Base-by-base conservation (phyloP, 345 rosid genomes). In the Clausena lansium region DNA sequence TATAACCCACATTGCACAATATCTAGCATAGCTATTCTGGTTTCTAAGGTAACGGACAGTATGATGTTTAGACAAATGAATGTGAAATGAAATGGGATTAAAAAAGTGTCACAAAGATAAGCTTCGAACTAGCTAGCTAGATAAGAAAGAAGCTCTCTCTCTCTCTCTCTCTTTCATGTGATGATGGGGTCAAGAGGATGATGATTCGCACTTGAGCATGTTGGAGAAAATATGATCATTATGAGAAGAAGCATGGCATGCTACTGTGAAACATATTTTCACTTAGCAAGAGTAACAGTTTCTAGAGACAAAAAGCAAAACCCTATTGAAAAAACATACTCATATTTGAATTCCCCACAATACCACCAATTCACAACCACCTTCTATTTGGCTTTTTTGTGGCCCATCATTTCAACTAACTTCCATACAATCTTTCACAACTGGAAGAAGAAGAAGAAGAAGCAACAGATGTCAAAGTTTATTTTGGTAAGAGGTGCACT, bases 171-270 rank as follows among this genome's bases (percentile, higher is more conserved):
- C 19, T 10, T 24, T 65, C 77, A 75, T 50, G 80, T 79, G 82
- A 81, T 78, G 79, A 80, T 81, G 84, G 83, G 84, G 85, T 84
- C 83, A 86, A 73, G 73, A 63, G 70, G 68, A 62, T 74, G 55
- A 86, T 86, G 85, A 84, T 86, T 71, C 77, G 77, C 87, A 84
- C 86, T 86, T 41, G 73, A 86, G 83, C 75, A 81, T 77, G 84
- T 55, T 71, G 74, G 80, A 73, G 79, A 78, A 63, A 67, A 75
- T 50, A 54, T 77, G 67, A 71, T 57, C 79, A 72, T 82, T 71
- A 67, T 74, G 73, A 38, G 41, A 19, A 38, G 50, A 11, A 7
- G 47, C 70, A 66, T 52, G 79, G 75, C 82, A 70, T 79, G 76
- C 74, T 57, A 38, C 9, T 7, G 15, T 57, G 6, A 24, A 57